These are phyloP conservation scores for Cyclotella kingstonii DNA, from an alignment of 108 stramenopile species.

Conservation along the genomic window DNA sequence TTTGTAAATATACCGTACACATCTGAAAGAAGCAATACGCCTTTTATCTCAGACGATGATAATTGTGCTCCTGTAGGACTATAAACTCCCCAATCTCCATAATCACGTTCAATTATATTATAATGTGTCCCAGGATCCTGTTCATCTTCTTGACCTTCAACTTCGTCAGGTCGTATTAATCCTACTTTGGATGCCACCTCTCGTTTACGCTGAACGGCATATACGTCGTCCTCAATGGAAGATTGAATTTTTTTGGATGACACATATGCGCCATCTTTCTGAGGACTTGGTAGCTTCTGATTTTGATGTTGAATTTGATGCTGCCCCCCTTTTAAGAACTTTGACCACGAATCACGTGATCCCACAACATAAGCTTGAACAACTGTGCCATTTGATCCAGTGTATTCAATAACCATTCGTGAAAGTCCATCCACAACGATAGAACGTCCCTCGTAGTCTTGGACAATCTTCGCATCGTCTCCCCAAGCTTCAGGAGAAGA, in stretches of 20 bases:
- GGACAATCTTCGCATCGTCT: slow-evolving; percentile 71
- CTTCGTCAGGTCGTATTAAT: slow-evolving; percentile 52
- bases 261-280: not conserved
- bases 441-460: slow-evolving; percentile 76
- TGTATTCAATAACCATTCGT: slow-evolving; percentile 69
- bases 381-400: slow-evolving; percentile 61
- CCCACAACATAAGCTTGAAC: slow-evolving; percentile 85
- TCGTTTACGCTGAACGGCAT: slow-evolving; percentile 54
- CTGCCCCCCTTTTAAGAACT: slow-evolving; percentile 61
- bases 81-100: slow-evolving; percentile 79
- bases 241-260: slow-evolving; percentile 4
- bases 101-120: slow-evolving; percentile 66
- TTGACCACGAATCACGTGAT: slow-evolving; percentile 63
- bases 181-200: slow-evolving; percentile 68
- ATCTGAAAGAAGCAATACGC: slow-evolving; percentile 77
- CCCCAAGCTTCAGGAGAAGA: slow-evolving; percentile 84
- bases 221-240: slow-evolving; percentile 43
- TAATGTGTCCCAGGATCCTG: slow-evolving; percentile 59
- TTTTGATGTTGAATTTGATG: not conserved
- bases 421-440: slow-evolving; percentile 72
- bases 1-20: slow-evolving; percentile 76
- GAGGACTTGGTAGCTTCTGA: slow-evolving; percentile 7
- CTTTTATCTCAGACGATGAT: slow-evolving; percentile 77
- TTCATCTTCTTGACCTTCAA: slow-evolving; percentile 54
- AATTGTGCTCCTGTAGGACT: slow-evolving; percentile 77